Evolutionary conservation across 495 filamentous ascomycete genomes (phyloP).

Genomic region (Neurospora hispaniola): DNA sequence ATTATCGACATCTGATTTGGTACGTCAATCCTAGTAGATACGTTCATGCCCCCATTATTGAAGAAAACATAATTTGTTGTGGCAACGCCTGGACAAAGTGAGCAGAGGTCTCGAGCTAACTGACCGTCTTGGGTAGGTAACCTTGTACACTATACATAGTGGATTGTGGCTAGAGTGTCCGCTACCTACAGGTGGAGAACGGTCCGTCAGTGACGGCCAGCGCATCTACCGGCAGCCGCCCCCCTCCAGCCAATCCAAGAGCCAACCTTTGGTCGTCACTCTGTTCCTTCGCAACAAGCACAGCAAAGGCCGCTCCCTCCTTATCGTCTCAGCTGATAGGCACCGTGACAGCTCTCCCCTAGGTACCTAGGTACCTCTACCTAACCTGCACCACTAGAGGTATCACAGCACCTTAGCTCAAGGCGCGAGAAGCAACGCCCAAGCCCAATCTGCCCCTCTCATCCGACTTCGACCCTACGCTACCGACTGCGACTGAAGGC

Average conservation of each 20-base stretch:
- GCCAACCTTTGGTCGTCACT: not conserved
- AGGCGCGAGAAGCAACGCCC: not conserved
- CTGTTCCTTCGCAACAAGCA: not conserved
- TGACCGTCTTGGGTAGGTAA: not conserved
- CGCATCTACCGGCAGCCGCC: not conserved
- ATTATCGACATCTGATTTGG: no score
- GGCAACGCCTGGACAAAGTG: not conserved
- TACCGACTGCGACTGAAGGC: not conserved
- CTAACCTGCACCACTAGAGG: not conserved
- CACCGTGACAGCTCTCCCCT: not conserved
- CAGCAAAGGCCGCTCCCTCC: not conserved
- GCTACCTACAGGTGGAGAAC: not conserved
- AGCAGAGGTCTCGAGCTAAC: not conserved
- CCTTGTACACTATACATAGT: not conserved
- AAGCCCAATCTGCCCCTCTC: constrained; percentile 1
- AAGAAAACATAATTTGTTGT: not conserved
- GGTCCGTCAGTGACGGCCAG: not conserved
- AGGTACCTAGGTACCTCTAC: no score
- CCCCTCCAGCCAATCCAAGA: not conserved
- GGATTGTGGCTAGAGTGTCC: not conserved
- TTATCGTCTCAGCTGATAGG: not conserved
- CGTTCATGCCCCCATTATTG: no score
- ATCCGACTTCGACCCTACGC: not conserved
- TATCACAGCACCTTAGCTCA: not conserved
- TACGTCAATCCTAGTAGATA: no score